These are phyloP conservation scores for Mortierella sp. DNA, from an alignment of 371 early-diverging fungal species.

Conservation along the genomic window DNA sequence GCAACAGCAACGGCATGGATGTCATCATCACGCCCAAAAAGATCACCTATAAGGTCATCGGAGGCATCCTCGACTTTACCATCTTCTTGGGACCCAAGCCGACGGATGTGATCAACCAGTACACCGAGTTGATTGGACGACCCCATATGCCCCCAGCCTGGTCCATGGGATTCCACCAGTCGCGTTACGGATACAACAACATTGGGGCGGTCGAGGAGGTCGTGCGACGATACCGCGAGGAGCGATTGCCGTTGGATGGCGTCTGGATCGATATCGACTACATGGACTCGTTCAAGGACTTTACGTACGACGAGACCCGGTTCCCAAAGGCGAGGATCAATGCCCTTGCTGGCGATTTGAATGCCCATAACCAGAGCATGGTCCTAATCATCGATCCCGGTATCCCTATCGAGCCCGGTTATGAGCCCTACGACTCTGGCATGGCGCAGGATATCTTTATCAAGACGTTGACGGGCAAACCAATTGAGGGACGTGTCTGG, in stretches of 20 bases:
- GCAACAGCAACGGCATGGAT: constrained; percentile 86
- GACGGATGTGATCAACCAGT: constrained; percentile 71
- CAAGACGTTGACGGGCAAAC: constrained; percentile 63
- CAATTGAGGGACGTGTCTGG: constrained; percentile 72
- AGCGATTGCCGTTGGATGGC: constrained; percentile 76
- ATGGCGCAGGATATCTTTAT: constrained; percentile 62
- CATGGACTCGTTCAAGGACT: constrained; percentile 69
- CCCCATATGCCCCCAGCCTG: constrained; percentile 69
- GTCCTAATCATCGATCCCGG: constrained; percentile 73
- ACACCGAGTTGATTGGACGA: constrained; percentile 77
- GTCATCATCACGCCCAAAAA: constrained; percentile 64
- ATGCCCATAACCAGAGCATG: constrained; percentile 59
- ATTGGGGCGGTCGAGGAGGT: constrained; percentile 70
- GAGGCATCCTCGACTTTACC: constrained; percentile 75
- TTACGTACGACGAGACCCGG: constrained; percentile 63
- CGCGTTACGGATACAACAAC: constrained; percentile 78
- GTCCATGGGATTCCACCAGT: constrained; percentile 79
- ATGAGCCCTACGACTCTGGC: constrained; percentile 63
- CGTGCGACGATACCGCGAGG: constrained; percentile 63
- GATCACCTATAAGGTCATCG: constrained; percentile 76
- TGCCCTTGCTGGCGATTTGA: constrained; percentile 48
- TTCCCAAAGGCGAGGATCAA: constrained; percentile 60
- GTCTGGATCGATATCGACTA: constrained; percentile 84
- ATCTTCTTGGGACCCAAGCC: constrained; percentile 77
- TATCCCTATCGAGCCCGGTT: constrained; percentile 58